phyloP scores from a whole-genome alignment of 108 stramenopile species.

The Cyclotella kingstonii region DNA sequence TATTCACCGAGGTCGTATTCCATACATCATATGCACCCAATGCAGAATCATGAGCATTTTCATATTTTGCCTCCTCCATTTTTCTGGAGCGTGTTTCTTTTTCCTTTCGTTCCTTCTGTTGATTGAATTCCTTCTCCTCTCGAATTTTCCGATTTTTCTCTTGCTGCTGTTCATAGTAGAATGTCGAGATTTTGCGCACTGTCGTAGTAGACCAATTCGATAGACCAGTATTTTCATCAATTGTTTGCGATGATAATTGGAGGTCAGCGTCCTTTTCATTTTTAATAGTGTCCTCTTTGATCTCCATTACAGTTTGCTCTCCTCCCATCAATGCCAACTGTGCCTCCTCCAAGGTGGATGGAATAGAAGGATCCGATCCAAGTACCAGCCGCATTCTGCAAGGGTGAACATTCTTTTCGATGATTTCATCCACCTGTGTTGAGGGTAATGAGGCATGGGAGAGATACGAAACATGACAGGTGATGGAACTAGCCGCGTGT shows the following conservation, averaged over 20 bases:
- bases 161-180: constrained; percentile 62
- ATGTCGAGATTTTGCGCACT: constrained; percentile 64
- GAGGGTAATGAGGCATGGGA: constrained; percentile 5
- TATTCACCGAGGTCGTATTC: constrained; percentile 19
- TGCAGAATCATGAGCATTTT: constrained; percentile 82
- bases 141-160: constrained; percentile 56
- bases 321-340: constrained; percentile 69
- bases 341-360: constrained; percentile 78
- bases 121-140: constrained; percentile 42
- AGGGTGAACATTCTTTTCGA: constrained; percentile 62
- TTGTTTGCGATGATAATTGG: no score
- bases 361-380: constrained; percentile 63
- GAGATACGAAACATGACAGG: constrained; percentile 70
- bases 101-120: constrained; percentile 47
- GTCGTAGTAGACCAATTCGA: constrained; percentile 69
- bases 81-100: constrained; percentile 47
- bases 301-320: constrained; percentile 48
- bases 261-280: no score
- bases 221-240: constrained; percentile 78
- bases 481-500: no score
- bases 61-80: constrained; percentile 81
- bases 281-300: constrained; percentile 5
- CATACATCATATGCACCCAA: constrained; percentile 84
- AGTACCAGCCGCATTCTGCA: constrained; percentile 64
- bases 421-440: constrained; percentile 63